A percentile compares a stretch with the other conserved stretches of the same genome.
phyloP scores from a whole-genome alignment of 306 rosid genomes.

The Glycine tomentella region DNA sequence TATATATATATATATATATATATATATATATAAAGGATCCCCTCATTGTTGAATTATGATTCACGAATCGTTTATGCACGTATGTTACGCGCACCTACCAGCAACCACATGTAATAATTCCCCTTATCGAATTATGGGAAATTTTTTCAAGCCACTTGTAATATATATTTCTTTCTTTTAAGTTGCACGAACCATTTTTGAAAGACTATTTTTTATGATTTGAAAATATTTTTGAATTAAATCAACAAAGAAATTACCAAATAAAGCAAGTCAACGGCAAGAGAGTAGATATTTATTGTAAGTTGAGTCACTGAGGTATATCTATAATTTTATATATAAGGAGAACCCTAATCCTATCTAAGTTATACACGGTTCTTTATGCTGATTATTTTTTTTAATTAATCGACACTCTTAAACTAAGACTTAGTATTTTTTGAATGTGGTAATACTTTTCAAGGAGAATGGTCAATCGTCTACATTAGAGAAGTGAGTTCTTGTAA shows the following conservation, averaged over 20 bases:
- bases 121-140: neutral
- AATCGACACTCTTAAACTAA: too few species aligned
- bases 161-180: too few species aligned
- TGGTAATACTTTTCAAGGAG: neutral
- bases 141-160: neutral
- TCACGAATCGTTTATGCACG: too few species aligned
- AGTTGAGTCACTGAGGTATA: neutral
- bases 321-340: neutral
- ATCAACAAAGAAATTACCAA: neutral
- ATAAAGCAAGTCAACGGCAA: neutral
- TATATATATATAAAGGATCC: too few species aligned
- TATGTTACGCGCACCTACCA: too few species aligned
- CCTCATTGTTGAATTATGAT: too few species aligned
- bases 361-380: too few species aligned
- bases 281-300: neutral
- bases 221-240: too few species aligned
- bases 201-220: neutral
- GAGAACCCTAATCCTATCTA: neutral
- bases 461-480: neutral
- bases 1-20: too few species aligned
- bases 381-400: neutral
- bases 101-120: too few species aligned
- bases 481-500: neutral
- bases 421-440: too few species aligned
- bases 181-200: neutral